Evolutionary conservation across 441 rosid genomes (phyloP).

Genomic region (Pelargonium myrrhifolium): DNA sequence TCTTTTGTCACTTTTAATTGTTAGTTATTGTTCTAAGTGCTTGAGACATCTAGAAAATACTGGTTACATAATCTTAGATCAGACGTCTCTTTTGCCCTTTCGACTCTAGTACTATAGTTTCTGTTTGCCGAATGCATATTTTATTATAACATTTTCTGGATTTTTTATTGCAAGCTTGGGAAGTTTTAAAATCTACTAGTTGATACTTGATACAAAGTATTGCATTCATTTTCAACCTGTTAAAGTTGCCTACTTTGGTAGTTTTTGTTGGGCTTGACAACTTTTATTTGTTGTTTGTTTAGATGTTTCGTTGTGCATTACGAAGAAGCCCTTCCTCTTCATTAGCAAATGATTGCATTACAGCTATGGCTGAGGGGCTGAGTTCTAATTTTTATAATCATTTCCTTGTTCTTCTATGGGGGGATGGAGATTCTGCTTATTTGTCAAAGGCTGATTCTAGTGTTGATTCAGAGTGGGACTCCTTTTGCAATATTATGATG

Average conservation of each 20-base stretch:
- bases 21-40: neutral
- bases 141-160: constrained; percentile 9
- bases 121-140: constrained; percentile 2
- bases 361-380: constrained; percentile 90
- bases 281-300: constrained; percentile 19
- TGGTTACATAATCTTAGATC: constrained; percentile 1
- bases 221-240: constrained; percentile 8
- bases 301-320: constrained; percentile 87
- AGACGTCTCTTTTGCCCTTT: neutral
- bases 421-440: constrained; percentile 43
- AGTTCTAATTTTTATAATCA: constrained; percentile 54
- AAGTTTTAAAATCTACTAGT: neutral
- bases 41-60: neutral
- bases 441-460: constrained; percentile 43
- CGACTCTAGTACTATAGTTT: neutral
- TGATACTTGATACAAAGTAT: constrained; percentile 1
- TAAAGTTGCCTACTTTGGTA: constrained; percentile 2
- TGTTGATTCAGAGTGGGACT: constrained; percentile 70
- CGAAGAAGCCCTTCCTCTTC: constrained; percentile 71
- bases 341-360: constrained; percentile 79
- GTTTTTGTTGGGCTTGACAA: constrained; percentile 10
- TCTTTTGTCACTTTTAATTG: neutral
- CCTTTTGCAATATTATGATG: constrained; percentile 55
- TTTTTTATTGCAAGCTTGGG: constrained; percentile 1
- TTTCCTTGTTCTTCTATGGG: constrained; percentile 87